phyloP scores from a whole-genome alignment of 495 filamentous ascomycete species.

The Podospora anserina region DNA sequence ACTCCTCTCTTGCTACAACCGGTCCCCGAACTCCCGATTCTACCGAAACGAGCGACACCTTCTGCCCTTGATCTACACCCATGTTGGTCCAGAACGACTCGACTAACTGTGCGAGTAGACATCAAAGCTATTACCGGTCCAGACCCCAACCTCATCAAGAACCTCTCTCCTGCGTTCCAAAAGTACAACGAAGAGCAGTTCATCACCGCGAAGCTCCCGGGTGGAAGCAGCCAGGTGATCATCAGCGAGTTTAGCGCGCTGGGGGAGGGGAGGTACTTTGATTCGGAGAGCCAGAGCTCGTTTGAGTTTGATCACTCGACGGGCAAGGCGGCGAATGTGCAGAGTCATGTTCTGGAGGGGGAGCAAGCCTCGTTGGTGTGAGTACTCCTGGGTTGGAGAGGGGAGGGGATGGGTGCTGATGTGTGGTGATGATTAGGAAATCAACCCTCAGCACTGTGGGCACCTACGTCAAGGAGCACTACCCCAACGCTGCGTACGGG shows the following conservation, averaged over 20 bases:
- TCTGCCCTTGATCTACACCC: not conserved
- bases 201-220: constrained; percentile 80
- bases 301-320: constrained; percentile 84
- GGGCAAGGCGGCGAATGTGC: constrained; percentile 77
- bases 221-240: constrained; percentile 76
- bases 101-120: constrained; percentile 50
- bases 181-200: constrained; percentile 97
- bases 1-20: not conserved
- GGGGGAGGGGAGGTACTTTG: constrained; percentile 78
- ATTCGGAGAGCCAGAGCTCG: constrained; percentile 78
- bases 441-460: constrained; percentile 76
- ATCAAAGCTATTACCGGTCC: constrained; percentile 81
- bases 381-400: constrained; percentile 13
- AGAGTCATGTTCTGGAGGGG: constrained; percentile 79
- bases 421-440: constrained; percentile 47
- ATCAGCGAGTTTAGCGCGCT: constrained; percentile 81
- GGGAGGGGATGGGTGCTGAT: not conserved
- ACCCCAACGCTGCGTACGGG: constrained; percentile 72
- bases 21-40: no score
- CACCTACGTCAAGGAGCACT: constrained; percentile 85
- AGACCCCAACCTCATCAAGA: constrained; percentile 60
- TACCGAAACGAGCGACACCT: no score
- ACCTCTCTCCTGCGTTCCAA: constrained; percentile 79
- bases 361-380: constrained; percentile 77
- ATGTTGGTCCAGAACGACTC: not conserved